These are phyloP conservation scores for Irpex lacteus DNA, from an alignment of 1,284 basidiomycete genomes.

Conservation along the genomic window DNA sequence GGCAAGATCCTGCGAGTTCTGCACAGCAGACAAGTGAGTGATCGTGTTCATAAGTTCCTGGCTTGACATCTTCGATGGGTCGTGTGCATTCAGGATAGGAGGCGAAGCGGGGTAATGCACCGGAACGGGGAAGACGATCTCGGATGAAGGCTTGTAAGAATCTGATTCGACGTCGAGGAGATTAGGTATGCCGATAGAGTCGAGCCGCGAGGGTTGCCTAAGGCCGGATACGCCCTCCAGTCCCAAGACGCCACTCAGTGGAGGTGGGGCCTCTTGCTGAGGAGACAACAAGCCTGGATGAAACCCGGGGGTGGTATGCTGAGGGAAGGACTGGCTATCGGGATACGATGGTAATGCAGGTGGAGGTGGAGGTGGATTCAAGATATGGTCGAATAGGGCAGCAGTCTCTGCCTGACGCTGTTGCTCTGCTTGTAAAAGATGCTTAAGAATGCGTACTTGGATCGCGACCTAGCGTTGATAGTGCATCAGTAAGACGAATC, in stretches of 20 bases:
- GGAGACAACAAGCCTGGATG: neutral
- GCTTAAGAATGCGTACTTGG: slow-evolving; percentile 59
- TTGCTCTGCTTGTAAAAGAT: slow-evolving; percentile 41
- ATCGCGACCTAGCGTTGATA: slow-evolving; percentile 37
- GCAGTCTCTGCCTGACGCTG: slow-evolving; percentile 29
- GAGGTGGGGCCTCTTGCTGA: neutral
- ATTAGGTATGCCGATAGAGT: neutral
- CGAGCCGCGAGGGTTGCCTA: neutral
- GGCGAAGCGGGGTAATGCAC: neutral
- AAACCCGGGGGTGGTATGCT: neutral
- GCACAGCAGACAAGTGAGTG: slow-evolving; percentile 28
- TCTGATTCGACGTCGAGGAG: neutral
- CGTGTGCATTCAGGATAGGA: neutral
- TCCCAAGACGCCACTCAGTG: neutral
- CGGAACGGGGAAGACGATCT: neutral
- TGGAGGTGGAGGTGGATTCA: neutral
- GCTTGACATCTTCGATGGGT: neutral
- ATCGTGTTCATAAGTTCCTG: slow-evolving; percentile 16
- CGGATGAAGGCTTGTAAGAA: neutral
- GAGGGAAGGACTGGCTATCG: neutral
- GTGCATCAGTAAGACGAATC: neutral
- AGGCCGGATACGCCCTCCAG: neutral
- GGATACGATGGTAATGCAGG: neutral
- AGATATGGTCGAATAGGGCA: slow-evolving; percentile 22
- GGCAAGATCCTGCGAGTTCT: slow-evolving; percentile 53